A percentile compares a stretch with the other conserved stretches of the same genome.
These are phyloP conservation scores for Purpureocillium lavendulum DNA, from an alignment of 2,329 filamentous ascomycete species.

Conservation along the genomic window DNA sequence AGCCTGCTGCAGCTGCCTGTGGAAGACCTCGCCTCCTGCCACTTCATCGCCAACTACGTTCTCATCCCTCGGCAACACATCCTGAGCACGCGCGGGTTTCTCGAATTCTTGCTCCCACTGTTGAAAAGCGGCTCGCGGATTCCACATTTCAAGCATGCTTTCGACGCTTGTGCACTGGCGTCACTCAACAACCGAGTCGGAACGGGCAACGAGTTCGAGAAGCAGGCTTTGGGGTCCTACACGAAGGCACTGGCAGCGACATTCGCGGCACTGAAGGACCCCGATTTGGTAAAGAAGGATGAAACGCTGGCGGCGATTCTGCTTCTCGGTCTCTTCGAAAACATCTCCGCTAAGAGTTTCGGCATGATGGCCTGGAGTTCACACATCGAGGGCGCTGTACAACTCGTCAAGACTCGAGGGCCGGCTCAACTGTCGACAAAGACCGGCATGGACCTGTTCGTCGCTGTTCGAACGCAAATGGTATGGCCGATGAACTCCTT, in stretches of 20 bases:
- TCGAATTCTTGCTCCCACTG: constrained; percentile 50
- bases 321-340: constrained; percentile 51
- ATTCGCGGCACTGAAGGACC: constrained; percentile 42
- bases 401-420: constrained; percentile 48
- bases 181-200: constrained; percentile 43
- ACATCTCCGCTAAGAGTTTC: constrained; percentile 45
- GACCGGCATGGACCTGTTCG: constrained; percentile 45
- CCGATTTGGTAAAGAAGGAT: constrained; percentile 38
- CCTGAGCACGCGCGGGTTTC: constrained; percentile 37
- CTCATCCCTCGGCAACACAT: constrained; percentile 37
- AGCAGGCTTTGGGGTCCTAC: constrained; percentile 39
- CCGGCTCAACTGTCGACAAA: constrained; percentile 43
- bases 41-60: constrained; percentile 53
- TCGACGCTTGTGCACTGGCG: constrained; percentile 49
- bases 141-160: constrained; percentile 43
- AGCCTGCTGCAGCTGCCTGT: constrained; percentile 32
- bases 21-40: constrained; percentile 46
- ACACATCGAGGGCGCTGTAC: constrained; percentile 53
- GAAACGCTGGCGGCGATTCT: constrained; percentile 50
- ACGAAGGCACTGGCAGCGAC: constrained; percentile 43
- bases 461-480: constrained; percentile 52
- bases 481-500: constrained; percentile 21
- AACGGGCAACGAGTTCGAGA: constrained; percentile 20
- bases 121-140: constrained; percentile 32
- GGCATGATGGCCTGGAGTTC: constrained; percentile 51